phyloP scores from a whole-genome alignment of 2,329 filamentous ascomycete genomes.

The Verticillium alfalfae region DNA sequence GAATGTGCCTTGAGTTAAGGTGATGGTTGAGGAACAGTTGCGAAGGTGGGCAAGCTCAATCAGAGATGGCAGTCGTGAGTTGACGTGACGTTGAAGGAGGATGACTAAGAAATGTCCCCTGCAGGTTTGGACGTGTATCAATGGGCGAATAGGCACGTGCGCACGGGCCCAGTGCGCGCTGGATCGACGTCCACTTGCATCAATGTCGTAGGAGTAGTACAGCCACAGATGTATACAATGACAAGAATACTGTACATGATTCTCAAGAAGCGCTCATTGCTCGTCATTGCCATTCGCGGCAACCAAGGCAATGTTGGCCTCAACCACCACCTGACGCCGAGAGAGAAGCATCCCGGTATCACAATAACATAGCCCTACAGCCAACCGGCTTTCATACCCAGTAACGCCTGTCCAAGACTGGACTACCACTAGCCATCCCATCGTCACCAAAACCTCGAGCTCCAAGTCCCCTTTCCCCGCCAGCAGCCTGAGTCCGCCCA shows the following conservation, averaged over 20 bases:
- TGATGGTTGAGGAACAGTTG: background rate
- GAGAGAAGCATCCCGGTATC: background rate
- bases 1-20: background rate
- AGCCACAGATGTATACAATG: background rate
- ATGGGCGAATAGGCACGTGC: no score
- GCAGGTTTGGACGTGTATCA: no score
- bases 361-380: background rate
- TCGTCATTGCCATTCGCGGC: background rate
- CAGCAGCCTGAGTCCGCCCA: background rate
- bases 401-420: background rate
- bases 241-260: background rate
- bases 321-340: background rate
- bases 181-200: no score
- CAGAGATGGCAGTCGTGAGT: no score
- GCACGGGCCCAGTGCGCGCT: no score
- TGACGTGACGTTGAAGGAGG: no score
- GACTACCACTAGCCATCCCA: background rate
- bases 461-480: background rate
- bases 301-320: background rate
- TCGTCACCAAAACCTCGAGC: background rate
- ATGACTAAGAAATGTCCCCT: no score
- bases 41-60: no score
- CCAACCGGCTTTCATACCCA: background rate
- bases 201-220: background rate
- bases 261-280: background rate